Base-by-base conservation (phyloP, 1,284 basidiomycete species). In the Coniferiporia sulphurascens region DNA sequence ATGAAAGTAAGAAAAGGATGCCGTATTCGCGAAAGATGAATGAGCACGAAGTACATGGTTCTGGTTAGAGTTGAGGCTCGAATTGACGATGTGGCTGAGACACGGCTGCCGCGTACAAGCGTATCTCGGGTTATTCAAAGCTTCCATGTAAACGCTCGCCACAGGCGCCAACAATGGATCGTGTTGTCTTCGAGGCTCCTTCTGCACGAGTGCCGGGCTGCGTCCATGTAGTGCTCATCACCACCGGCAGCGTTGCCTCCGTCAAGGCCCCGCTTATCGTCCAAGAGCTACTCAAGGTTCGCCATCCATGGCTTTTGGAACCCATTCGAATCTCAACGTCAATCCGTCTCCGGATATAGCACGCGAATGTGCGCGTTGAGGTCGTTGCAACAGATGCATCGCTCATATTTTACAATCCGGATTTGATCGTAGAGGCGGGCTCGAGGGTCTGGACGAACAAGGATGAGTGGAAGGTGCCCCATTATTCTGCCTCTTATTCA, bases 261-360 rank as follows among this genome's bases (percentile, higher is more conserved):
- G 83, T 99, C 68, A 98, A 98, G 70, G 85, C 89, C 0, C 94
- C 95, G 1, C 77, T 96, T 43, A 98, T 99, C 56, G 91, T 94
- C 2, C 74, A 82, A 34, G 86, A 86, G 62, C 77, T 98, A 36
- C 74, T 89, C 55, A 74, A 76, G 65, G 94, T 94, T 64, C 62
- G 86, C 76, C 22, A 8, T 51, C 8, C 10, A 15, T 35, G 27
- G 21, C 27, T 43, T n/a, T 52, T 17, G 34, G 35, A 48, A 49
- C n/a, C 32, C 7, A 55, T 4, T 45, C 22, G n/a, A 41, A 7
- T 48, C n/a, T n/a, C n/a, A n/a, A n/a, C n/a, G n/a, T n/a, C n/a
- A n/a, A 17, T 10, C 17, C 10, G 8, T 19, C 5, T 54, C 36
- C 55, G 27, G 17, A 4, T 36, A 7, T 61, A 94, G 89, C 84